Evolutionary conservation across 78 protist genomes (phyloP).

Genomic region (Acrasis kona): DNA sequence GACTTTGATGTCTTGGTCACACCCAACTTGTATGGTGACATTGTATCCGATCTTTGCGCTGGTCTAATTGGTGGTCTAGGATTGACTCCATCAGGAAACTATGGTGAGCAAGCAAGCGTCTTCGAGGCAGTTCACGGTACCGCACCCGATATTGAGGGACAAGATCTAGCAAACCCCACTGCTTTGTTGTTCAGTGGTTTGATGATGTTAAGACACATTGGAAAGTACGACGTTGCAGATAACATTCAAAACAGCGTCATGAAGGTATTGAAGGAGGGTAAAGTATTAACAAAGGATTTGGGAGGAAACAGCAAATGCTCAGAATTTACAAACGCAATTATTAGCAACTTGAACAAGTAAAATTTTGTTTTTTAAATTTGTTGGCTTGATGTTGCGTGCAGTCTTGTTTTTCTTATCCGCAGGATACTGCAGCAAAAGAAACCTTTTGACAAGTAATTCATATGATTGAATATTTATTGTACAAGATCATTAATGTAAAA

Average conservation of each 20-base stretch:
- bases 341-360: background rate
- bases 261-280: background rate
- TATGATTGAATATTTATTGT: too few relatives aligned
- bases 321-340: slow-evolving; percentile 18
- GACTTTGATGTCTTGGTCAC: slow-evolving; percentile 68
- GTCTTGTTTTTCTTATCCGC: too few relatives aligned
- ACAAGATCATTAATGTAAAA: too few relatives aligned
- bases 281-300: slow-evolving; percentile 1
- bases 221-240: slow-evolving; percentile 9
- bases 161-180: slow-evolving; percentile 66
- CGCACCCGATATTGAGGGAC: slow-evolving; percentile 73
- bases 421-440: too few relatives aligned
- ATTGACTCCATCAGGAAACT: slow-evolving; percentile 67
- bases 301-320: slow-evolving; percentile 13
- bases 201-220: slow-evolving; percentile 69
- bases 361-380: background rate
- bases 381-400: too few relatives aligned
- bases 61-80: slow-evolving; percentile 79
- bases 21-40: slow-evolving; percentile 79
- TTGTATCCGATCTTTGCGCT: slow-evolving; percentile 66
- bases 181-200: slow-evolving; percentile 59
- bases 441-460: too few relatives aligned
- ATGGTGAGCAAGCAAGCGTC: slow-evolving; percentile 58
- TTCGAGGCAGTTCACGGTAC: slow-evolving; percentile 77
- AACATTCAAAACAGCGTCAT: slow-evolving; percentile 7